Evolutionary conservation across 2,329 filamentous ascomycete genomes (phyloP).

Genomic region (Hypoxylon sp.): DNA sequence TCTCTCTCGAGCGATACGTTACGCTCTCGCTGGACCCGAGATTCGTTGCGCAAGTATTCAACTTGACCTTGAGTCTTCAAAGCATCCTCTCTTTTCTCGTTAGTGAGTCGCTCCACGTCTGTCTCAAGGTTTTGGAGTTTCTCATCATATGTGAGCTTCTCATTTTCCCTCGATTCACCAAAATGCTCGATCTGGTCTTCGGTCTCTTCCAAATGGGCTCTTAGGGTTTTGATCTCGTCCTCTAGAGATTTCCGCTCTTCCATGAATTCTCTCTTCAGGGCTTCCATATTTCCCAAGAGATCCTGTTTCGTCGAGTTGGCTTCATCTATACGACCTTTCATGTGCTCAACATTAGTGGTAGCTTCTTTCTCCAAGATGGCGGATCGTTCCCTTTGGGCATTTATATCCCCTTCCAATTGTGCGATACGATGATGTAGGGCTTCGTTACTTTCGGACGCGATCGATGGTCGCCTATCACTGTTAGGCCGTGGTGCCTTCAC

Average conservation of each 20-base stretch:
- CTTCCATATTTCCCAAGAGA: constrained; percentile 92
- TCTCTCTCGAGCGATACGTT: constrained; percentile 67
- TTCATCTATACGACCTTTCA: constrained; percentile 79
- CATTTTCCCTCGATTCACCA: constrained; percentile 83
- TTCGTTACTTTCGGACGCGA: constrained; percentile 56
- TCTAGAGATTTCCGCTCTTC: constrained; percentile 86
- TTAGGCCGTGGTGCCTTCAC: constrained; percentile 52
- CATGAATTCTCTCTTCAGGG: constrained; percentile 86
- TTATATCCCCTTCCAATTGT: constrained; percentile 81
- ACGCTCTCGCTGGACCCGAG: constrained; percentile 66
- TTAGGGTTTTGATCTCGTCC: constrained; percentile 78
- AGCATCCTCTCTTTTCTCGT: constrained; percentile 64
- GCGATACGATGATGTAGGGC: constrained; percentile 58
- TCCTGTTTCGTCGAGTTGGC: constrained; percentile 92
- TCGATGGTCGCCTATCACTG: constrained; percentile 57
- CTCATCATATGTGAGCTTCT: constrained; percentile 75
- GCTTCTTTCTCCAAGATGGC: constrained; percentile 76
- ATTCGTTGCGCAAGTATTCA: constrained; percentile 69
- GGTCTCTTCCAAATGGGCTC: constrained; percentile 81
- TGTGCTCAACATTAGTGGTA: constrained; percentile 63
- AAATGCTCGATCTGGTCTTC: constrained; percentile 92
- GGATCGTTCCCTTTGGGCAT: constrained; percentile 73
- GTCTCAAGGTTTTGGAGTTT: constrained; percentile 72
- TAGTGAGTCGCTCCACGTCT: constrained; percentile 72
- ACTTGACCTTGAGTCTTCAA: constrained; percentile 69